Evolutionary conservation across 352 stramenopile genomes (phyloP), one percentile per base, ranked within the genome.

Genomic region (Phytophthora brassicae): DNA sequence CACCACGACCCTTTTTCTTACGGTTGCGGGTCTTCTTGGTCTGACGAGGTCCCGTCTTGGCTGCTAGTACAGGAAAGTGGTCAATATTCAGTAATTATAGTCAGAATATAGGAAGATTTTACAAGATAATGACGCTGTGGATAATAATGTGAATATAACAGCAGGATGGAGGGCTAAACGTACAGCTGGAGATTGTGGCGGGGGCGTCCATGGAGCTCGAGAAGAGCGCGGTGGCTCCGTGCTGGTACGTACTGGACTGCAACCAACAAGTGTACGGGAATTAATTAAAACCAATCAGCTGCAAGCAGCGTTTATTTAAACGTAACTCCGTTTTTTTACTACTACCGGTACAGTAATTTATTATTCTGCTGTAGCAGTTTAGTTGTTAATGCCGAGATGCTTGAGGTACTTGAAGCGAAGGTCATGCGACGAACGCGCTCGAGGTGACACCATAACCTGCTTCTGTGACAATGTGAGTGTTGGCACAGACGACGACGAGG

Each of bases 361-460:
- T n/a, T n/a, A n/a, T n/a, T n/a, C 8, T 31, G 8, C 26, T 31
- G 26, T 31, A 31, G 8, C 26, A 31, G 26, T 4, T 45, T 84
- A 81, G 55, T 80, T 90, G 60, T 91, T 74, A 38, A 95, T 95
- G 41, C 86, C 86, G 26, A 95, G 72, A 55, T 95, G 86, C 64
- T 92, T 92, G 24, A 95, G 68, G 56, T 95, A 95, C 68, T 95
- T 92, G 68, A 95, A 93, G 17, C 86, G 84, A 49, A 95, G 81
- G 47, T 90, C 84, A 33, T 89, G 79, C 9, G 80, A 75, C 31
- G 83, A 90, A 9, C 83, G 80, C 6, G 81, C 64, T 49, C 86
- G 81, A 17, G 86, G 81, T n/a, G 83, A 72, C 39, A 95, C 68
- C 57, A 89, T 72, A 45, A 93, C 84, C 63, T 91, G 74, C 60